phyloP scores from a whole-genome alignment of 352 stramenopile genomes.

The Pythium apleroticum region DNA sequence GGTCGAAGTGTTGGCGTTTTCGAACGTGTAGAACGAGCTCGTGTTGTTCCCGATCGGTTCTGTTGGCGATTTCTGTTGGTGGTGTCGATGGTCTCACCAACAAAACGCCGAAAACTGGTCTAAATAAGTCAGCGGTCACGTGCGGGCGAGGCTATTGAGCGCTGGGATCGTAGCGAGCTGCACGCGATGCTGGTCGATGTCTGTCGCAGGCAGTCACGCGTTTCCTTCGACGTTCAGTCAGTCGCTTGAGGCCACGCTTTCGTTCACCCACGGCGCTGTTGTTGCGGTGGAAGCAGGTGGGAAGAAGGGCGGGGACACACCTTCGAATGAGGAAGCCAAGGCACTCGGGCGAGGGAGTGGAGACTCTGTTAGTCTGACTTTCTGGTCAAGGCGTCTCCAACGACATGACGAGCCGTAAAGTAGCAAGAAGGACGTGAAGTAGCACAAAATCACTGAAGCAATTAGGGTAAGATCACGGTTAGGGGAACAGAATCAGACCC shows the following conservation, averaged over 20 bases:
- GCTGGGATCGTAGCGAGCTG: not conserved
- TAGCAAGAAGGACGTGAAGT: not conserved
- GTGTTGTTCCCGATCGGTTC: not conserved
- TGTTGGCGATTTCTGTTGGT: not conserved
- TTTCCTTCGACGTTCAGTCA: constrained; percentile 2
- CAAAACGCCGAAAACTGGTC: not conserved
- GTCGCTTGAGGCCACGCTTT: not conserved
- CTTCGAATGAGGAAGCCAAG: not conserved
- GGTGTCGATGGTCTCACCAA: not conserved
- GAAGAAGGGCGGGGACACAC: constrained; percentile 5
- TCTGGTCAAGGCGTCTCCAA: constrained; percentile 10
- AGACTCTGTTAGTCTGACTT: constrained; percentile 15
- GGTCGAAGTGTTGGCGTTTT: not conserved
- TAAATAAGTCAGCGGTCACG: not conserved
- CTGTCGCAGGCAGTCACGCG: not conserved
- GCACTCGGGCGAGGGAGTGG: not conserved
- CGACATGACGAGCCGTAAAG: constrained; percentile 17
- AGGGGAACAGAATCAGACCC: constrained; percentile 24
- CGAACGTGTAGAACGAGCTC: not conserved
- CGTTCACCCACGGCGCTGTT: not conserved
- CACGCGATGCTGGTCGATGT: not conserved
- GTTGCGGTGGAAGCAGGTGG: constrained; percentile 7
- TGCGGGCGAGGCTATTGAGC: not conserved
- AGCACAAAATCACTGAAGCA: constrained; percentile 13
- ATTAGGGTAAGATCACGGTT: constrained; percentile 8